phyloP scores from a whole-genome alignment of 352 stramenopile species.

The Peronospora belbahrii region DNA sequence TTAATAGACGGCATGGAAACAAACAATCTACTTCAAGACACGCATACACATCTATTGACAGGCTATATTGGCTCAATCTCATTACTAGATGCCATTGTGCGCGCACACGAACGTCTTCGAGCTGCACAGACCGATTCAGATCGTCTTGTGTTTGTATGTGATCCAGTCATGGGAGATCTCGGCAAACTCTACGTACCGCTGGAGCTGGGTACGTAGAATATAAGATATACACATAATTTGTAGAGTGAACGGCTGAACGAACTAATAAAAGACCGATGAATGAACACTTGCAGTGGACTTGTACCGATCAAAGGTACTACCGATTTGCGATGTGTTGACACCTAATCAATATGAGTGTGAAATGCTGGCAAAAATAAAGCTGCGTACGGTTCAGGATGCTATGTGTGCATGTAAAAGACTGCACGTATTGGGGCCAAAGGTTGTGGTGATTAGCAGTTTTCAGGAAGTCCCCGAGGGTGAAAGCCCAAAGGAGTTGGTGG shows the following conservation, averaged over 20 bases:
- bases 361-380: constrained; percentile 59
- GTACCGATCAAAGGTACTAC: constrained; percentile 68
- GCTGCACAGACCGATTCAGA: constrained; percentile 42
- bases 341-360: constrained; percentile 86
- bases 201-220: constrained; percentile 46
- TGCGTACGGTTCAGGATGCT: constrained; percentile 57
- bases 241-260: not conserved
- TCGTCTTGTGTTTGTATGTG: constrained; percentile 68
- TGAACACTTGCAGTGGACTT: constrained; percentile 61
- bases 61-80: constrained; percentile 71
- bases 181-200: constrained; percentile 73
- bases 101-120: constrained; percentile 49
- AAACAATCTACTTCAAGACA: constrained; percentile 58
- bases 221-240: not conserved
- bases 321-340: constrained; percentile 78
- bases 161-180: constrained; percentile 78
- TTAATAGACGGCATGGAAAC: constrained; percentile 69
- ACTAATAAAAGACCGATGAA: constrained; percentile 1
- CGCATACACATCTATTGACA: constrained; percentile 76
- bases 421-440: constrained; percentile 55
- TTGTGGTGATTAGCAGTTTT: constrained; percentile 83
- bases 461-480: constrained; percentile 27
- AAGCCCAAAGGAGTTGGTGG: constrained; percentile 40
- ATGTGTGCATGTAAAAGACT: constrained; percentile 67
- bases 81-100: constrained; percentile 63